Base-by-base conservation (phyloP, 257 asterid genomes). In the Petunia axillaris region DNA sequence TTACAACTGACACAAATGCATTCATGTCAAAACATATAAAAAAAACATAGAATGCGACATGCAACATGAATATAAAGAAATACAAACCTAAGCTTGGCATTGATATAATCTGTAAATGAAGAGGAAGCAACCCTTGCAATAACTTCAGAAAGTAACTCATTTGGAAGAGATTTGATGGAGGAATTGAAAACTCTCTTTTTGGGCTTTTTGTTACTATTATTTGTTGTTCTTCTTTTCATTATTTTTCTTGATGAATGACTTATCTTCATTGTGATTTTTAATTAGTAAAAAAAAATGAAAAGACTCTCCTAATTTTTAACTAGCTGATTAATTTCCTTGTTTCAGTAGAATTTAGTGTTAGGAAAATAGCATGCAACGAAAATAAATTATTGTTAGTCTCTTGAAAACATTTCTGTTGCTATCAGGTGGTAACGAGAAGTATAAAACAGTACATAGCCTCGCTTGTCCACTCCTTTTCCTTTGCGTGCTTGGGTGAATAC, bases 1-100 rank as follows among this genome's bases (percentile, higher is more conserved):
- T 55, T 80, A 75, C 82, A 80, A 8, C 82, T 80, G n/a, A 70
- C 10, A 46, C 10, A 5, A 46, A 44, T 6, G 13, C 16, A 8
- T 9, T 3, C 16, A 70, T 9, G 16, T 46, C 53, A 70, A 70
- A 16, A 70, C 2, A 25, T 44, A 39, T 65, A 59, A 6, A 52
- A 53, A 10, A 9, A 43, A 46, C 10, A 52, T 52, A 52, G 55
- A 16, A 44, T 16, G 0, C 8, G 16, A 68, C 52, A 67, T 67
- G 57, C 9, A 68, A 1, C 6, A 68, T 38, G 10, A 16, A 70
- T 25, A 10, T 44, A 58, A 55, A 54, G 9, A 40, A 58, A 14
- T 5, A 55, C 79, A 39, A 53, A 75, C 77, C 77, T 79, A 5
- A 79, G 9, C 50, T 64, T 65, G 36, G 1, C 36, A 65, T 79